phyloP scores from a whole-genome alignment of 129 eudicot species.

The Lonicera japonica region DNA sequence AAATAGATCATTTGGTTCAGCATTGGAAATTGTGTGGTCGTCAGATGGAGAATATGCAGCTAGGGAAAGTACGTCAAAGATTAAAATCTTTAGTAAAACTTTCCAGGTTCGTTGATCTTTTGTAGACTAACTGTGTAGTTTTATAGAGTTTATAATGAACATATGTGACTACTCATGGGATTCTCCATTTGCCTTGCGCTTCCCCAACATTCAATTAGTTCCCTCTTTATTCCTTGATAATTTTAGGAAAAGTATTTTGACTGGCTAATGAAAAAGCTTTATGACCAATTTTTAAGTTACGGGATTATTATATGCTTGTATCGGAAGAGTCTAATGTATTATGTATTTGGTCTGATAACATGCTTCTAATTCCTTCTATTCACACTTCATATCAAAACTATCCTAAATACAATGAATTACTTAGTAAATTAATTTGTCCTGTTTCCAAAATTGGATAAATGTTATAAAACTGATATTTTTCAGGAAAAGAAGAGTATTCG shows the following conservation, averaged over 20 bases:
- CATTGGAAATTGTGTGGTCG: slow-evolving; percentile 96
- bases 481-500: slow-evolving; percentile 96
- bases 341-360: background rate
- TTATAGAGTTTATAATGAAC: background rate
- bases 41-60: slow-evolving; percentile 95
- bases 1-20: slow-evolving; percentile 96
- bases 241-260: background rate
- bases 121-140: background rate
- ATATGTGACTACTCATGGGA: background rate
- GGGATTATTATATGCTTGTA: background rate
- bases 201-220: background rate
- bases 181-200: background rate
- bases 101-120: slow-evolving; percentile 51
- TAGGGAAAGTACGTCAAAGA: slow-evolving; percentile 95
- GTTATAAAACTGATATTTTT: background rate
- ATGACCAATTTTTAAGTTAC: background rate
- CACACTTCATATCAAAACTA: too few relatives aligned
- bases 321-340: background rate
- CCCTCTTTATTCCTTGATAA: background rate
- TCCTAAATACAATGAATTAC: background rate
- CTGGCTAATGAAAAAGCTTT: background rate
- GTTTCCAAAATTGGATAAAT: background rate
- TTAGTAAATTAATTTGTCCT: background rate
- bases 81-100: slow-evolving; percentile 80
- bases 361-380: background rate